phyloP scores from a whole-genome alignment of 352 stramenopile species.

The Phytopythium aichiense region DNA sequence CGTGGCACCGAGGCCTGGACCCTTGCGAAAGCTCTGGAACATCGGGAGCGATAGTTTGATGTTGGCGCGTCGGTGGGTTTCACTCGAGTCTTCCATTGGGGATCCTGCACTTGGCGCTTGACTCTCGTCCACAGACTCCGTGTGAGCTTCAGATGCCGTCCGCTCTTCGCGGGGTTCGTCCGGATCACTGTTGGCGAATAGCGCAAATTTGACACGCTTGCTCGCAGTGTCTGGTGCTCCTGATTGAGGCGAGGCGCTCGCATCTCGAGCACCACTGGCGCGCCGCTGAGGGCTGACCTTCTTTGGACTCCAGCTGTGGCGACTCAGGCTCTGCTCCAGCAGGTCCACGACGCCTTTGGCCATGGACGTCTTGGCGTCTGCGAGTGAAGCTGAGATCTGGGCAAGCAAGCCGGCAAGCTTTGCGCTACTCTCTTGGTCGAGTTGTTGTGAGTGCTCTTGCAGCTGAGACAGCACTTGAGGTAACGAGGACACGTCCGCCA shows the following conservation, averaged over 20 bases:
- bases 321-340: slow-evolving; percentile 17
- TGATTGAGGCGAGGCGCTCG: neutral
- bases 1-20: slow-evolving; percentile 43
- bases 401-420: slow-evolving; percentile 22
- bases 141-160: neutral
- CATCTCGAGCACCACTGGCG: neutral
- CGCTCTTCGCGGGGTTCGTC: neutral
- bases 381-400: slow-evolving; percentile 18
- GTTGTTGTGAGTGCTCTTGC: slow-evolving; percentile 17
- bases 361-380: slow-evolving; percentile 11
- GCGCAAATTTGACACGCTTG: slow-evolving; percentile 6
- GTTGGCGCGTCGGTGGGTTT: neutral
- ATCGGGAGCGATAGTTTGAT: slow-evolving; percentile 56
- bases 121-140: slow-evolving; percentile 3
- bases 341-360: slow-evolving; percentile 18
- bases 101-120: neutral
- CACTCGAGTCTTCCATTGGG: neutral
- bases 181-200: neutral
- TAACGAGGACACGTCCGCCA: slow-evolving; percentile 5
- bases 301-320: slow-evolving; percentile 1
- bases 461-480: slow-evolving; percentile 23
- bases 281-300: neutral
- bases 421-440: slow-evolving; percentile 22
- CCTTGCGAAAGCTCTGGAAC: slow-evolving; percentile 67
- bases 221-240: neutral